A percentile compares a stretch with the other conserved stretches of the same genome.
Conservation (phyloP, 352 stramenopile species). For the Phytophthora kernoviae region DNA sequence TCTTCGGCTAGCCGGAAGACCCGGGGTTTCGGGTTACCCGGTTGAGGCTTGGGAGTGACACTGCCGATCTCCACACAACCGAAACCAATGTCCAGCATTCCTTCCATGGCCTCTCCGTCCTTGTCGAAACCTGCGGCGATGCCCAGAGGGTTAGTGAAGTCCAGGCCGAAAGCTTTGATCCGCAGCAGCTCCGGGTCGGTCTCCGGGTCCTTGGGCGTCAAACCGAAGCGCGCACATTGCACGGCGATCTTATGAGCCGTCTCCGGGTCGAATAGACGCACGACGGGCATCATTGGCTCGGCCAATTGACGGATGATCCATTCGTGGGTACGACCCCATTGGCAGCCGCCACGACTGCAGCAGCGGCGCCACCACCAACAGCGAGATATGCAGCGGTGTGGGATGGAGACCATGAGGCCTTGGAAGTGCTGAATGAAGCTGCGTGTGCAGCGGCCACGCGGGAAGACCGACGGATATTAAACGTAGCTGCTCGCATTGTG, state of each 20-base stretch:
- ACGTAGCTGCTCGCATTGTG: constrained; percentile 22
- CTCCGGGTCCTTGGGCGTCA: constrained; percentile 69
- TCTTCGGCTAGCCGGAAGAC: constrained; percentile 97
- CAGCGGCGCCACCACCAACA: constrained; percentile 52
- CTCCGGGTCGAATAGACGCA: constrained; percentile 86
- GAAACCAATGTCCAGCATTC: constrained; percentile 95
- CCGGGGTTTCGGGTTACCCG: constrained; percentile 95
- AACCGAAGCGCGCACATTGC: constrained; percentile 70
- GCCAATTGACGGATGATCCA: constrained; percentile 74
- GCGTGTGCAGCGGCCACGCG: constrained; percentile 4
- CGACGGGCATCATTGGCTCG: constrained; percentile 82
- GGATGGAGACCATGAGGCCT: constrained; percentile 14
- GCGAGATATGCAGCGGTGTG: constrained; percentile 41
- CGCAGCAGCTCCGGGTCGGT: constrained; percentile 58
- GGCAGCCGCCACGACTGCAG: constrained; percentile 58
- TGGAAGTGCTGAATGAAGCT: constrained; percentile 22
- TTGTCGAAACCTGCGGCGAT: constrained; percentile 99
- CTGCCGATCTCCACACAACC: constrained; percentile 95
- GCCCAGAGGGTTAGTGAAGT: constrained; percentile 93
- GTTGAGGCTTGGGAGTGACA: constrained; percentile 93
- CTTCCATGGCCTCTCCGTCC: constrained; percentile 92
- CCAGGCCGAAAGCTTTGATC: constrained; percentile 61
- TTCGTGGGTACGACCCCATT: constrained; percentile 76
- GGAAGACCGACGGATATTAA: constrained; percentile 6
- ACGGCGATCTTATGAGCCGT: constrained; percentile 87